A percentile compares a stretch with the other conserved stretches of the same genome.
Evolutionary conservation across 208 protist genomes (phyloP).

Genomic region (Acanthamoeba pearcei): DNA sequence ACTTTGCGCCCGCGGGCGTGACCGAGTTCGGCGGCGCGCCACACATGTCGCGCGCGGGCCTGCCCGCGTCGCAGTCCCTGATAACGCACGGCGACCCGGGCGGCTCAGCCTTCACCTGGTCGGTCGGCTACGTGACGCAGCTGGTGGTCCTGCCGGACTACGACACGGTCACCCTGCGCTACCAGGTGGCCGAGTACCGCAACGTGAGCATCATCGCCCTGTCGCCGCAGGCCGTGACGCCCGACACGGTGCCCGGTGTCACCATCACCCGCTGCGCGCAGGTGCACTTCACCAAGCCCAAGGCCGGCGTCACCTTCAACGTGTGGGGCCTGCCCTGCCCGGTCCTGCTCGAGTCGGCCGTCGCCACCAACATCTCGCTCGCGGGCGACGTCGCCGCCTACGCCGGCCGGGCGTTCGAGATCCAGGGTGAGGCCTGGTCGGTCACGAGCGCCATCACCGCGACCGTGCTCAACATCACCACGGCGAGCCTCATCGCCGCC

Average conservation of each 20-base stretch:
- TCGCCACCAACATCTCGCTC: constrained; percentile 56
- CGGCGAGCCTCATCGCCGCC: not conserved
- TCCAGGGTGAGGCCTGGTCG: constrained; percentile 14
- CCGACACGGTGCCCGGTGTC: constrained; percentile 25
- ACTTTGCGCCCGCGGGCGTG: constrained; percentile 26
- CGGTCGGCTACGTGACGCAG: constrained; percentile 42
- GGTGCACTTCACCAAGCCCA: constrained; percentile 24
- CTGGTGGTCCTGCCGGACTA: not conserved
- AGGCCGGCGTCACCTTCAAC: constrained; percentile 18
- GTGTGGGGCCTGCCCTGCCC: constrained; percentile 38
- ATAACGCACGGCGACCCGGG: constrained; percentile 30
- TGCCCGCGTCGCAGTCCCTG: constrained; percentile 5
- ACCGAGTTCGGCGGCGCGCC: not conserved
- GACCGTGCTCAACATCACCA: not conserved
- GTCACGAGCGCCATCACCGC: constrained; percentile 15
- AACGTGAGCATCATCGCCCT: not conserved
- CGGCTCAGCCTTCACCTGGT: constrained; percentile 31
- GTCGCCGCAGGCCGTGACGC: constrained; percentile 8
- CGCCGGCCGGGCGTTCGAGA: not conserved
- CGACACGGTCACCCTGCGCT: not conserved
- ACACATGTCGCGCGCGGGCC: not conserved
- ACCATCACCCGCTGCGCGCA: not conserved
- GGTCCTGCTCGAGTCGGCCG: not conserved
- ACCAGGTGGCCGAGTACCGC: constrained; percentile 2
- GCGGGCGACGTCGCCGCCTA: not conserved